Evolutionary conservation across 2,329 filamentous ascomycete species (phyloP), one percentile per base, ranked within the genome.

Genomic region (Penicillium sp.): DNA sequence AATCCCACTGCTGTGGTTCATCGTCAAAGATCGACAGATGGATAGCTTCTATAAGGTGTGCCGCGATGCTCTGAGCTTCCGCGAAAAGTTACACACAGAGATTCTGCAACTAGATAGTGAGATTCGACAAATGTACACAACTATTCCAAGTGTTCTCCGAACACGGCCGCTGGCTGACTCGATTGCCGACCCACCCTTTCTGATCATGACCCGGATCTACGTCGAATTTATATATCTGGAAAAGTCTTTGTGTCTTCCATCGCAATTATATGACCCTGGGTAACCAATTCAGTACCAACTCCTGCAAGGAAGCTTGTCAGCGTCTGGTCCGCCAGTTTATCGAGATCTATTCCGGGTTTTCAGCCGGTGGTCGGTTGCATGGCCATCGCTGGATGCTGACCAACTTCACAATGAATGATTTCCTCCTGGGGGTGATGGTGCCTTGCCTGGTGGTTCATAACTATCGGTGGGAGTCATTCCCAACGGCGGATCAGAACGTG

Each of bases 21-120:
- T 40, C 11, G 68, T 70, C 46, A 75, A 74, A 55, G 60, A 70
- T 19, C 61, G 64, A n/a, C 63, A 69, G 33, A 66, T 73, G 59
- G 53, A 40, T 33, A 61, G 58, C 19, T 73, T 73, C 46, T 60
- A 55, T 37, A 70, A 70, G 47, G 65, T 74, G 14, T 71, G 66
- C 46, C 54, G 63, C 22, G 63, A 73, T 54, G 66, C 70, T 2
- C 60, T 74, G 16, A 69, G 68, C 10, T 70, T 71, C 49, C 57
- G 60, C 13, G 58, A 61, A 14, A 68, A 61, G 41, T 62, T 65
- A 55, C 68, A 44, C 24, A 27, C 41, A 16, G 18, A 44, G 19
- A 16, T 24, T 22, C 10, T 24, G 13, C 22, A 44, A 24, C 41
- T 44, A 5, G 41, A 44, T 44, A 14, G 19, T 44, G 22, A 44